Evolutionary conservation across 2,329 filamentous ascomycete genomes (phyloP).

Genomic region (Penicillium sp.): DNA sequence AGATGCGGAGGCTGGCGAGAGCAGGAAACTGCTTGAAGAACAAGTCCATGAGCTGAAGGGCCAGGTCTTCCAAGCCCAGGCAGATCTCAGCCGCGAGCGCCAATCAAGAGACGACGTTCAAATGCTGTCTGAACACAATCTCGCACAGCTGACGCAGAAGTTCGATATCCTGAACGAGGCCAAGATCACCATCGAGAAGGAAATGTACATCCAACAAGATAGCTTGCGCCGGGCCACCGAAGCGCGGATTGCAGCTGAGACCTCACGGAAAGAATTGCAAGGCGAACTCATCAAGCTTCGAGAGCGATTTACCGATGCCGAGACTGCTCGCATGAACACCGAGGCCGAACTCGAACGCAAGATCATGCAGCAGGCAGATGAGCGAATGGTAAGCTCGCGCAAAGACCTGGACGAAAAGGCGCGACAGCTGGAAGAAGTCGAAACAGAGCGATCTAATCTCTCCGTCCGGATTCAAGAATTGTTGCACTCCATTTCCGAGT

Average conservation of each 20-base stretch:
- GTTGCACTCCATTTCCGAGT: conserved; percentile 83
- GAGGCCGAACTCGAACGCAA: conserved; percentile 78
- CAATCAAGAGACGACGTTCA: conserved; percentile 94
- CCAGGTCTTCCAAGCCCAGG: conserved; percentile 80
- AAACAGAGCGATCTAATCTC: conserved; percentile 74
- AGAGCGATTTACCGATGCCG: conserved; percentile 78
- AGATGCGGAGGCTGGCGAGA: conserved; percentile 80
- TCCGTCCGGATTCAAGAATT: conserved; percentile 80
- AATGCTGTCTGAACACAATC: conserved; percentile 86
- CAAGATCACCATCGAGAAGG: conserved; percentile 97
- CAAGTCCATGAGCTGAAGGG: conserved; percentile 87
- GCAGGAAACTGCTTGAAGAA: conserved; percentile 77
- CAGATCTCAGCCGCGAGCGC: conserved; percentile 84
- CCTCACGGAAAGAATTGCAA: conserved; percentile 86
- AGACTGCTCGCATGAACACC: conserved; percentile 81
- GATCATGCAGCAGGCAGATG: conserved; percentile 74
- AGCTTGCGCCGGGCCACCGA: conserved; percentile 83
- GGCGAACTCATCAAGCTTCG: conserved; percentile 80
- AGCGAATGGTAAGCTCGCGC: conserved; percentile 74
- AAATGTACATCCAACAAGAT: conserved; percentile 94
- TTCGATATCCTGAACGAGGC: conserved; percentile 85
- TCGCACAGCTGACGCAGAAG: conserved; percentile 77
- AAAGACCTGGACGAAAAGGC: conserved; percentile 80
- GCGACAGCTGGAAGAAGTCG: conserved; percentile 73
- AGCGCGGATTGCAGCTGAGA: conserved; percentile 75